Evolutionary conservation across 257 asterid genomes (phyloP).

Genomic region (Solanum neorickii): DNA sequence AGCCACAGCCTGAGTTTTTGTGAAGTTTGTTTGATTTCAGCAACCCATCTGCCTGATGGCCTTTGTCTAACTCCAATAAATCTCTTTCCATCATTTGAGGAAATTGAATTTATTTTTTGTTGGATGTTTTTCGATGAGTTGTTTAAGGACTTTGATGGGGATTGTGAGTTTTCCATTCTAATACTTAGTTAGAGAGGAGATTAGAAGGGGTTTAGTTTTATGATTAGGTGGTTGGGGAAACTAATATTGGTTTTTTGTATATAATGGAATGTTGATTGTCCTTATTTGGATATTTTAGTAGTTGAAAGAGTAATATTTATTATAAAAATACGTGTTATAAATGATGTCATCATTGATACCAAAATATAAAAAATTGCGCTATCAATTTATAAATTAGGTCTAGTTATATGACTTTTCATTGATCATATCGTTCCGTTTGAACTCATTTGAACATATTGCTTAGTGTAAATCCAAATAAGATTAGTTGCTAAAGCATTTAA

Average conservation of each 20-base stretch:
- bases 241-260: neutral
- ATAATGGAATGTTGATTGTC: neutral
- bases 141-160: neutral
- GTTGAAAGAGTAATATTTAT: neutral
- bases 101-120: neutral
- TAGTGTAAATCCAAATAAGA: too few relatives aligned
- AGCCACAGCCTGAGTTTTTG: constrained; percentile 29
- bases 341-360: neutral
- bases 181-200: neutral
- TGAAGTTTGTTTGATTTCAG: constrained; percentile 20
- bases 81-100: neutral
- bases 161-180: constrained; percentile 5
- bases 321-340: neutral
- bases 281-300: neutral
- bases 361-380: neutral
- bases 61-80: constrained; percentile 28
- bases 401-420: neutral
- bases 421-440: too few relatives aligned
- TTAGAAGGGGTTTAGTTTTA: neutral
- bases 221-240: neutral
- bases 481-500: too few relatives aligned
- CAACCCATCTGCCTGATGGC: constrained; percentile 32
- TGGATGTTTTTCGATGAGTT: neutral
- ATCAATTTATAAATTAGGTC: neutral
- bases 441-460: too few relatives aligned